Percentiles rank a stretch among this genome's conserved stretches.
phyloP scores from a whole-genome alignment of 305 asterid genomes.

The Solanum hybrid region DNA sequence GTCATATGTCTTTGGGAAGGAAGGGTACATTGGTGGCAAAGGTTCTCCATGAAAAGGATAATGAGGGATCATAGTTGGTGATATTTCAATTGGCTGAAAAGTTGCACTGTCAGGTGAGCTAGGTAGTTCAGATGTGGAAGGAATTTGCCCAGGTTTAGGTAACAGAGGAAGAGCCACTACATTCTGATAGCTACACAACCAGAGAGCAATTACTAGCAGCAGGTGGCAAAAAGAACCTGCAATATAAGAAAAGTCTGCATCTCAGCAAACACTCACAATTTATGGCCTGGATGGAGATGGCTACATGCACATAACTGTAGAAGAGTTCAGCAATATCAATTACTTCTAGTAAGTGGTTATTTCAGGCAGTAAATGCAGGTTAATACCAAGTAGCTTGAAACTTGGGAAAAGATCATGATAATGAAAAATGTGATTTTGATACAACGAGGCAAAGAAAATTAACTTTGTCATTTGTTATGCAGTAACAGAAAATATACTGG shows the following conservation, averaged over 20 bases:
- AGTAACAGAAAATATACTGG: not conserved
- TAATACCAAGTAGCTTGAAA: not conserved
- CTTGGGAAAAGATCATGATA: not conserved
- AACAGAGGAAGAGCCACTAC: conserved; percentile 34
- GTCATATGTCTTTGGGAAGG: conserved; percentile 65
- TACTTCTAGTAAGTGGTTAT: not conserved
- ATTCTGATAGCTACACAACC: conserved; percentile 53
- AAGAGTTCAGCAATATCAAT: not conserved
- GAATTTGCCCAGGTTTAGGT: conserved; percentile 25
- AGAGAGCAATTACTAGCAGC: conserved; percentile 45
- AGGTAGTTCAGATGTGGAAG: conserved; percentile 44
- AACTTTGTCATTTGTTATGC: not conserved
- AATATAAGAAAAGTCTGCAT: conserved; percentile 1
- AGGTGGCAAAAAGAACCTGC: conserved; percentile 63
- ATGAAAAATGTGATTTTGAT: not conserved
- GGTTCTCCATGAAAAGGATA: conserved; percentile 54
- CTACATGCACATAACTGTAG: not conserved
- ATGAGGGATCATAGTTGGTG: conserved; percentile 79
- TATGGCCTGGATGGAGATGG: not conserved
- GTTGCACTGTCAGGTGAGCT: conserved; percentile 59
- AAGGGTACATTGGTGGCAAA: conserved; percentile 93
- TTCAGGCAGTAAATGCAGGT: not conserved
- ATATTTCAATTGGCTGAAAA: conserved; percentile 81
- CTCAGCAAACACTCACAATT: conserved; percentile 2
- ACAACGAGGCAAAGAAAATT: not conserved